Conservation (phyloP, 1,284 basidiomycete genomes). For the Papiliotrema fonsecae region DNA sequence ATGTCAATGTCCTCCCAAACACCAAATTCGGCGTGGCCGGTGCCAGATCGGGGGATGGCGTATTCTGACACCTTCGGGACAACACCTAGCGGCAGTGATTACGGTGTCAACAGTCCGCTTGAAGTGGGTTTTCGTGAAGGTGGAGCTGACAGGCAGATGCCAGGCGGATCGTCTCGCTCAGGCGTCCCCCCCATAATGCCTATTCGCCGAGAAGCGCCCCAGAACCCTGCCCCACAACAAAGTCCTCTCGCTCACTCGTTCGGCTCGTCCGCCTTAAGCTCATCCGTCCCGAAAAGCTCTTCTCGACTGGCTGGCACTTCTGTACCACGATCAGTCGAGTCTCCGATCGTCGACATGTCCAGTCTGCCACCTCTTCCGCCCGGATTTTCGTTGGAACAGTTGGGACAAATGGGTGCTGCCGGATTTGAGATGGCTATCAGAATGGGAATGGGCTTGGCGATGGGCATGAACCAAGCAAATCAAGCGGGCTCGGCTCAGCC, state of each 20-base stretch:
- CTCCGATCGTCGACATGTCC: slow-evolving; percentile 3
- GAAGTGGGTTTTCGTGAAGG: slow-evolving; percentile 19
- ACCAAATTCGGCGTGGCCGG: slow-evolving; percentile 17
- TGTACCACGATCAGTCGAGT: too few relatives aligned
- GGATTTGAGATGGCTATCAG: slow-evolving; percentile 49
- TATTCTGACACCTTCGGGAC: slow-evolving; percentile 31
- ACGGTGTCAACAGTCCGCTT: slow-evolving; percentile 23
- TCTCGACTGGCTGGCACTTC: too few relatives aligned
- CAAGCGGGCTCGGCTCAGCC: not conserved
- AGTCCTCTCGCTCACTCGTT: not conserved
- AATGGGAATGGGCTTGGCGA: slow-evolving; percentile 49
- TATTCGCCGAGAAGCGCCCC: slow-evolving; percentile 5
- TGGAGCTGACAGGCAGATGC: not conserved
- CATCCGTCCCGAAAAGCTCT: not conserved
- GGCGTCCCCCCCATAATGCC: not conserved
- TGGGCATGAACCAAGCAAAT: slow-evolving; percentile 34
- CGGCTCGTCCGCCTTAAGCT: not conserved
- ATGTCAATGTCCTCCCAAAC: not conserved
- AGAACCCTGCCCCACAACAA: not conserved
- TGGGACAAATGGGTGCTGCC: slow-evolving; percentile 40
- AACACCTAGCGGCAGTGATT: slow-evolving; percentile 32
- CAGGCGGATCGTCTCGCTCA: not conserved
- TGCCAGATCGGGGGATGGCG: slow-evolving; percentile 17
- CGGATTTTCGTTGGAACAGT: slow-evolving; percentile 40
- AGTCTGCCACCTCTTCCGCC: slow-evolving; percentile 41